Percentiles rank a stretch among this genome's conserved stretches.
Conservation (phyloP, 2,329 filamentous ascomycete genomes). For the Diaporthe vexans region DNA sequence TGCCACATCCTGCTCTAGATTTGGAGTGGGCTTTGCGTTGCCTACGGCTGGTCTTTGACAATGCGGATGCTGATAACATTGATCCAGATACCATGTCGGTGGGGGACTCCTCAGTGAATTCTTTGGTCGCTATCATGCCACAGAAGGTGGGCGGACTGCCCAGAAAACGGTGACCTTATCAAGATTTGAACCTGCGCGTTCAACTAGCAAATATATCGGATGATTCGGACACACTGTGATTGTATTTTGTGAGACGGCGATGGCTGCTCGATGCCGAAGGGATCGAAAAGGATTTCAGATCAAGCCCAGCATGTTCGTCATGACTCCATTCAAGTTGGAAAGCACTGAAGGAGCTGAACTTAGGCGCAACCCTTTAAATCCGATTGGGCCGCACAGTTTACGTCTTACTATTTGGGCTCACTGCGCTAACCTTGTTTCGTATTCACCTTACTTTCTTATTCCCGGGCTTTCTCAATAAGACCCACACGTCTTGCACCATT, state of each 20-base stretch:
- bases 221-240: no score
- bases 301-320: slow-evolving; percentile 1
- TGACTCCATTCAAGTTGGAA: neutral
- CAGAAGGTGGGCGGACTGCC: no score
- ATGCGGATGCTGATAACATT: neutral
- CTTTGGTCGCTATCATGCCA: neutral
- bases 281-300: neutral
- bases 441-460: neutral
- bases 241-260: no score
- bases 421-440: slow-evolving; percentile 26
- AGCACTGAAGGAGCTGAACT: neutral
- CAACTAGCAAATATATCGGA: neutral
- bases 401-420: neutral
- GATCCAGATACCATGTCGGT: neutral
- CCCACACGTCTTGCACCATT: neutral
- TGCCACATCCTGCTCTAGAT: slow-evolving; percentile 66
- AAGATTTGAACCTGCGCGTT: neutral
- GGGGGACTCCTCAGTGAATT: neutral
- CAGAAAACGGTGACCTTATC: no score
- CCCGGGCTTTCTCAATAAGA: no score
- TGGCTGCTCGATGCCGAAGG: neutral
- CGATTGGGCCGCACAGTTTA: neutral
- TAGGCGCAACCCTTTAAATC: neutral
- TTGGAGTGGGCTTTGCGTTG: slow-evolving; percentile 62
- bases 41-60: slow-evolving; percentile 35